A percentile compares a stretch with the other conserved stretches of the same genome.
Conservation (phyloP, 306 rosid species). For the Urtica urens region DNA sequence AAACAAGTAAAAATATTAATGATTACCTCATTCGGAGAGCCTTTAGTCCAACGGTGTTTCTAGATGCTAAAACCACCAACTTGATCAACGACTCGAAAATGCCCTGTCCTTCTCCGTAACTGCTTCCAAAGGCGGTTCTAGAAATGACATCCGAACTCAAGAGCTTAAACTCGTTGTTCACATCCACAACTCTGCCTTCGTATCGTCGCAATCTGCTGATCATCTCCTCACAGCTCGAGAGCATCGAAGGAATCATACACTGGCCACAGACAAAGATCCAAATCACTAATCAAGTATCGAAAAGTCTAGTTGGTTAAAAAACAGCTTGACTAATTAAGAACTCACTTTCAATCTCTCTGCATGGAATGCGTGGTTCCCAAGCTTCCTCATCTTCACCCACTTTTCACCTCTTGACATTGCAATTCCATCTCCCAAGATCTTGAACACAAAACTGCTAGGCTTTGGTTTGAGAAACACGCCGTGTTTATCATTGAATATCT, state of each 20-base stretch:
- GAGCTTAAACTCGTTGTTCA: conserved; percentile 10
- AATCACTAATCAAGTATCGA: too few species aligned
- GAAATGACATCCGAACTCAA: conserved; percentile 20
- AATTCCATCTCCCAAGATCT: conserved; percentile 28
- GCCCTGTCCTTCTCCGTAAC: conserved; percentile 8
- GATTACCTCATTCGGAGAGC: conserved; percentile 9
- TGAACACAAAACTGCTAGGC: not conserved
- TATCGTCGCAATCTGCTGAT: conserved; percentile 9
- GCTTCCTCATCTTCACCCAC: conserved; percentile 21
- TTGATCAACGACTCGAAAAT: conserved; percentile 14
- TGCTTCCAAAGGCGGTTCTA: conserved; percentile 4
- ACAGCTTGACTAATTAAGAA: not conserved
- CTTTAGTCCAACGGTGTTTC: not conserved
- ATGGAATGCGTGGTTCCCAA: conserved; percentile 12
- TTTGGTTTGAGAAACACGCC: conserved; percentile 3
- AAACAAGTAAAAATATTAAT: too few species aligned
- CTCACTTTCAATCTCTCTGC: conserved; percentile 11
- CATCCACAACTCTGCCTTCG: conserved; percentile 15
- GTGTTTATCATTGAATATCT: conserved; percentile 16
- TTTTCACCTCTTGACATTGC: conserved; percentile 19
- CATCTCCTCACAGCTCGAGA: conserved; percentile 9
- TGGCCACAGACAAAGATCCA: too few species aligned
- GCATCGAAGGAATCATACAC: conserved; percentile 14
- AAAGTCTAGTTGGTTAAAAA: too few species aligned
- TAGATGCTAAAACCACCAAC: not conserved